Percentiles rank a stretch among this genome's conserved stretches.
These are phyloP conservation scores for Pythium guiyangense DNA, from an alignment of 352 stramenopile species.

Conservation along the genomic window DNA sequence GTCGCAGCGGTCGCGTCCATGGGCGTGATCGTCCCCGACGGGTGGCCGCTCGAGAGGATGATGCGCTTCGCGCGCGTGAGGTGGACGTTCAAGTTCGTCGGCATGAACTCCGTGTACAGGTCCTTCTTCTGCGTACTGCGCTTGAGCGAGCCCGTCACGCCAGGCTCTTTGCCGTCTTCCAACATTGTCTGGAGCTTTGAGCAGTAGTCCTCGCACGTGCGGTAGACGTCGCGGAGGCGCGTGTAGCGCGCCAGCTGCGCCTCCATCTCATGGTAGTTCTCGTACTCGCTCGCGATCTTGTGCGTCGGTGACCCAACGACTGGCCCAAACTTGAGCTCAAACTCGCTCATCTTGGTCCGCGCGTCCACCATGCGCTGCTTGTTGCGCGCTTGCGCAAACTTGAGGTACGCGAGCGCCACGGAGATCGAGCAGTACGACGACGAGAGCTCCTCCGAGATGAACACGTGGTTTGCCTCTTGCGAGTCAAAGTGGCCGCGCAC, in stretches of 20 bases:
- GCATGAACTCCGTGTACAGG: slow-evolving; percentile 80
- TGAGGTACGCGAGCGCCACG: slow-evolving; percentile 75
- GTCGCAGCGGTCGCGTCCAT: slow-evolving; percentile 24
- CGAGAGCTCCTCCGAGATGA: slow-evolving; percentile 80
- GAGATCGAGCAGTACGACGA: slow-evolving; percentile 79
- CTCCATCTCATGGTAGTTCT: slow-evolving; percentile 47
- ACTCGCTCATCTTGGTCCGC: slow-evolving; percentile 40
- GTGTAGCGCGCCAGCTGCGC: slow-evolving; percentile 56
- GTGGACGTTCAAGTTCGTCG: slow-evolving; percentile 83
- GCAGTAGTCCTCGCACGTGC: slow-evolving; percentile 69
- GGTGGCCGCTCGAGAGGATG: slow-evolving; percentile 29
- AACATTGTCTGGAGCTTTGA: slow-evolving; percentile 56
- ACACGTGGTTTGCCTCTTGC: slow-evolving; percentile 54
- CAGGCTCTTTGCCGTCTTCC: slow-evolving; percentile 72
- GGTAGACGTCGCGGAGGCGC: slow-evolving; percentile 54
- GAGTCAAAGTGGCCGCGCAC: slow-evolving; percentile 49
- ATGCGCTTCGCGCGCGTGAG: slow-evolving; percentile 63
- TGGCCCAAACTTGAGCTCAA: slow-evolving; percentile 49
- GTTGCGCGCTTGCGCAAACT: slow-evolving; percentile 70
- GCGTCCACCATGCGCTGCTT: slow-evolving; percentile 52
- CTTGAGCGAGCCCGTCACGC: slow-evolving; percentile 80
- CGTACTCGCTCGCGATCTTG: slow-evolving; percentile 16
- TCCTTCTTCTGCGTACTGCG: slow-evolving; percentile 87
- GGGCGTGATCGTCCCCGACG: slow-evolving; percentile 1
- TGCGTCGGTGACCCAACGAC: slow-evolving; percentile 22